Evolutionary conservation across 352 stramenopile species (phyloP), one percentile per base, ranked within the genome.

Genomic region (Globisporangium viniferum): DNA sequence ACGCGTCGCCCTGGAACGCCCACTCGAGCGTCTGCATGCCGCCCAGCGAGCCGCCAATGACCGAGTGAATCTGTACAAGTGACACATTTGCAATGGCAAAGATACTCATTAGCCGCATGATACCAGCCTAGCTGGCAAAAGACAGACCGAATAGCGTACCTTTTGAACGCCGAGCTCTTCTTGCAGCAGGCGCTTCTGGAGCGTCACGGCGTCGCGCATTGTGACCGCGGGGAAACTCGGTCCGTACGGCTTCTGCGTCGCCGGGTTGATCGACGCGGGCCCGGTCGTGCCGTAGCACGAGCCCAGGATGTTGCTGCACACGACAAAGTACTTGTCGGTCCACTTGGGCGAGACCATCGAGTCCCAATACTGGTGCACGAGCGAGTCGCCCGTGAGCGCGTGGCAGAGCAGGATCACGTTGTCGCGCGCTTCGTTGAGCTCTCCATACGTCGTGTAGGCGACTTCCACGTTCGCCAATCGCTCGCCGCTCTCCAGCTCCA

Each of bases 21-120:
- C 96, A 99, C 76, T 99, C 97, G 59, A 99, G 91, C n/a, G 92
- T 86, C 77, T 98, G 95, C 97, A 99, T 99, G 31, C 96, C 97
- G 33, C 97, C 97, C 71, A 99, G 90, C n/a, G 90, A 98, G 20
- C 96, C 97, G 36, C 97, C 97, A 67, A 99, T 91, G 3, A 99
- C 97, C 18, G 81, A 74, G n/a, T 76, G 73, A 48, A 99, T 60
- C 58, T 69, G 24, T 7, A 31, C 4, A 2, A 24, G 24, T 4
- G 35, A 24, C 6, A 59, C 51, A 20, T 39, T 39, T 39, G 10
- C 9, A 39, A 24, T 24, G 24, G 24, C 10, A 39, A 7, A 39
- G 7, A 39, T 6, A 1, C 10, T 39, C 35, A 9, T 39, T 12
- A 39, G 35, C 7, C 7, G 10, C 35, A 39, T 39, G 24, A 39